Base-by-base conservation (phyloP, 1,139 yeast species). In the Pichia sp. region DNA sequence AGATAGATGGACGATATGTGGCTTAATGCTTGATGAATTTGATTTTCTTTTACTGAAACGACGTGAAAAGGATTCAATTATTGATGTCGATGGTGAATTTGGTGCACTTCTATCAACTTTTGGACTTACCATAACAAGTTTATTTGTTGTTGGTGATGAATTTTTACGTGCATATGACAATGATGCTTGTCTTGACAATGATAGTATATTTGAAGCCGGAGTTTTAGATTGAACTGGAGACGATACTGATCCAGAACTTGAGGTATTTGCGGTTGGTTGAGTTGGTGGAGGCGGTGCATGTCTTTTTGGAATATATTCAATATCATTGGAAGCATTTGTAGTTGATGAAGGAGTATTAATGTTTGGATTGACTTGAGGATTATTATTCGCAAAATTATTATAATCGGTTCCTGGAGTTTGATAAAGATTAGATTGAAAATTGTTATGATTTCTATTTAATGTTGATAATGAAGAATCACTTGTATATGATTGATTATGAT, bases 201-300 rank as follows among this genome's bases (percentile, higher is more conserved):
- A 39, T n/a, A 32, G 34, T 10, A 10, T 32, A 34, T 34, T 37
- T 9, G 39, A 35, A 18, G 42, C n/a, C 2, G 40, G 8, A 26
- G 28, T 10, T 18, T 32, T 10, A 29, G 35, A 29, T 26, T 40
- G 7, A 11, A 32, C 7, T 27, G 11, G 7, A 30, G 42, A n/a
- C 4, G 27, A 11, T n/a, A 36, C 7, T 33, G n/a, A 10, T 8
- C 60, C 54, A 5, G 65, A 64, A 9, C 65, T 63, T 1, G 71
- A 69, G 18, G 67, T 30, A 7, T 30, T 10, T 31, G 42, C 4
- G 3, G 28, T 8, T 5, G 40, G 26, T 28, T 31, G 40, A 9
- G 61, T 54, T 5, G 65, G 65, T 9, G 66, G 64, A 1, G 71
- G 70, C 11, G 68, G 67, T n/a, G 67, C 67, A 38, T 61, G 66